Conservation (phyloP, 2,329 filamentous ascomycete species). For the Cercospora zeae-maydis region DNA sequence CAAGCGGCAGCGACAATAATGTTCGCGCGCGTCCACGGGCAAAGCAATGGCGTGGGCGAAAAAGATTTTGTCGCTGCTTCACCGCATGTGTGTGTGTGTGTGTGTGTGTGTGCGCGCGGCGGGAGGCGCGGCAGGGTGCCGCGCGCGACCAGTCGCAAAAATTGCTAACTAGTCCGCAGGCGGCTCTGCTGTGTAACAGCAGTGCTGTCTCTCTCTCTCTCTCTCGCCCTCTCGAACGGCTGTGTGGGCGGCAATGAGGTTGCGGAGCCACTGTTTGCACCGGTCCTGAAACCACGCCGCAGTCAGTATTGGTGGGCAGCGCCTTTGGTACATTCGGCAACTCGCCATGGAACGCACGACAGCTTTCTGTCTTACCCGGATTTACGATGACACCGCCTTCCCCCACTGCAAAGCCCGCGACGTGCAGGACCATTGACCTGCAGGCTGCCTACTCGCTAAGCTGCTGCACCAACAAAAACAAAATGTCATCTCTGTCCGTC, state of each 20-base stretch:
- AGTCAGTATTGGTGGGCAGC: neutral
- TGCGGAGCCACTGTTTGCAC: neutral
- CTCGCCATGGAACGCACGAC: neutral
- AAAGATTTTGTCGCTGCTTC: slow-evolving; percentile 10
- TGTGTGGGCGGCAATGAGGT: neutral
- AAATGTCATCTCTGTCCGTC: neutral
- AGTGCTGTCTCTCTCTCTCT: too few species aligned
- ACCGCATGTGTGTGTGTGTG: too few species aligned
- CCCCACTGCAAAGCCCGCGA: neutral
- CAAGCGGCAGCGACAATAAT: neutral
- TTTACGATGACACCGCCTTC: neutral
- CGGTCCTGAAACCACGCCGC: neutral
- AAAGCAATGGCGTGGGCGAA: neutral
- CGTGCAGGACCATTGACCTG: slow-evolving; percentile 4
- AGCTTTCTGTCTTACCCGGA: neutral
- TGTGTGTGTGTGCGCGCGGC: slow-evolving; percentile 5
- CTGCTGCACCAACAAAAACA: neutral
- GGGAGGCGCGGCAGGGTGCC: slow-evolving; percentile 1
- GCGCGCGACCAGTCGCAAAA: slow-evolving; percentile 11
- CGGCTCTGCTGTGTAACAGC: slow-evolving; percentile 9
- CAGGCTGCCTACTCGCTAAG: slow-evolving; percentile 5
- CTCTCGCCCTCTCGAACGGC: neutral
- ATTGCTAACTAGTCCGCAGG: slow-evolving; percentile 1
- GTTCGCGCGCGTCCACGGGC: neutral
- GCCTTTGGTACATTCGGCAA: neutral